Conservation (phyloP, 2,329 filamentous ascomycete genomes). For the Penicillium nordicum region DNA sequence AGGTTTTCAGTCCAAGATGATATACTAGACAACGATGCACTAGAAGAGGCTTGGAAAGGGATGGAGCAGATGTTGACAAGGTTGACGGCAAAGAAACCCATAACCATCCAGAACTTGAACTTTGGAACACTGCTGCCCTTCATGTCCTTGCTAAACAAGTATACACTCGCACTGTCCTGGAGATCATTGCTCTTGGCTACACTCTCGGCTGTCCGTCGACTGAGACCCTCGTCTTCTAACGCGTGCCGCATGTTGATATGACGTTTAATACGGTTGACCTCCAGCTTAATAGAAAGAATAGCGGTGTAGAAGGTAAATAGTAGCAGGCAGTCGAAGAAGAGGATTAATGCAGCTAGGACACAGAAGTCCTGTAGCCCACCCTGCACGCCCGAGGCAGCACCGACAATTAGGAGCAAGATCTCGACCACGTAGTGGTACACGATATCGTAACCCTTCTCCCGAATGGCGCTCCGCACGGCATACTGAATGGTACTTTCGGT, state of each 20-base stretch:
- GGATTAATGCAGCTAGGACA: background rate
- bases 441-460: background rate
- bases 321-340: background rate
- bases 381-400: background rate
- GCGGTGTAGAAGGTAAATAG: background rate
- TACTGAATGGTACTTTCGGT: background rate
- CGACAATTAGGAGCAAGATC: background rate
- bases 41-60: background rate
- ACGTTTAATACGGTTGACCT: background rate
- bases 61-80: background rate
- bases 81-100: background rate
- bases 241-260: background rate
- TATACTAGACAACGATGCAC: background rate
- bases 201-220: background rate
- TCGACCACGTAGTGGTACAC: background rate
- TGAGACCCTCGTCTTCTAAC: background rate
- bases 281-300: background rate
- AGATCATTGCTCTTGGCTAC: background rate
- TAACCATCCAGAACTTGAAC: background rate
- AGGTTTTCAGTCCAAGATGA: background rate
- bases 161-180: background rate
- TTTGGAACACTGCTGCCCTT: background rate
- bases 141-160: background rate
- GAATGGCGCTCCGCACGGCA: background rate
- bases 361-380: background rate